Percentiles rank a stretch among this genome's conserved stretches.
Evolutionary conservation across 257 asterid species (phyloP).

Genomic region (Solanum bukasovii): DNA sequence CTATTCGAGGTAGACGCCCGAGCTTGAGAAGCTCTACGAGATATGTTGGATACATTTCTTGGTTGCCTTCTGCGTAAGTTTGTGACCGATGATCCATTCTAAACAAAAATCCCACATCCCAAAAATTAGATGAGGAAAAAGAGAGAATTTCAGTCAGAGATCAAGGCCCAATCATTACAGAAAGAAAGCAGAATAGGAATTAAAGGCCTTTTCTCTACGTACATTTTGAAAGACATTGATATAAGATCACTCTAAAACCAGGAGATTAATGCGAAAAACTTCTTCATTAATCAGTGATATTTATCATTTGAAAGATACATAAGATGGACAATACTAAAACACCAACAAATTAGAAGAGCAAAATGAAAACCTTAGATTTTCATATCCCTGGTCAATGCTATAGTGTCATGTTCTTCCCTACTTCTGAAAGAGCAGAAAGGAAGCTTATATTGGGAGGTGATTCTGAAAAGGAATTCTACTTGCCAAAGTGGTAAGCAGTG

Average conservation of each 20-base stretch:
- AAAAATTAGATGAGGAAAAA: neutral
- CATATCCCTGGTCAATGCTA: neutral
- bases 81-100: conserved; percentile 37
- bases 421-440: neutral
- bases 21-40: conserved; percentile 38
- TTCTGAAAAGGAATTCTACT: neutral
- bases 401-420: neutral
- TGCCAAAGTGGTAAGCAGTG: neutral
- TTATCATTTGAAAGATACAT: neutral
- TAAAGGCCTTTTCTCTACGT: neutral
- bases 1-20: conserved; percentile 39
- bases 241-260: neutral
- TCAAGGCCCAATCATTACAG: neutral
- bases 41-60: conserved; percentile 22
- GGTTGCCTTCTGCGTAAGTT: conserved; percentile 33
- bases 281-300: neutral
- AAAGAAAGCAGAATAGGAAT: neutral
- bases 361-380: neutral
- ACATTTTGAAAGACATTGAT: neutral
- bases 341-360: neutral
- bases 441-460: neutral
- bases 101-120: conserved; percentile 5
- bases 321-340: neutral
- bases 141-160: neutral
- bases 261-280: neutral